These are phyloP conservation scores for Begonia peltatifolia DNA, from an alignment of 306 rosid species.

Conservation along the genomic window DNA sequence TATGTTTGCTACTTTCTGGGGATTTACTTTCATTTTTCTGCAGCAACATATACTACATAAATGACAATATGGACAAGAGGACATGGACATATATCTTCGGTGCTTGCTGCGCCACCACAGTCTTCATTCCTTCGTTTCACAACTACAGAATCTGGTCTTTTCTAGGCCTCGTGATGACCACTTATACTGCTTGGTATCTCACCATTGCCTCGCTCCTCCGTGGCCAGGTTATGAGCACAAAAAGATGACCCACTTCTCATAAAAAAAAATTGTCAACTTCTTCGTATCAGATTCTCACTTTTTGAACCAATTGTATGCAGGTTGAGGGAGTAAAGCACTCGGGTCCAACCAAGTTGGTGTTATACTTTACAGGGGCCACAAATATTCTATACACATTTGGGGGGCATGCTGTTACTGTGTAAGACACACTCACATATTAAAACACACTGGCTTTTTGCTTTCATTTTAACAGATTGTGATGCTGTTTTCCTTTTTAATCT, in stretches of 20 bases:
- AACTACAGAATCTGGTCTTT: conserved; percentile 98
- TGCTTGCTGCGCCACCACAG: conserved; percentile 99
- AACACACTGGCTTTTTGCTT: conserved; percentile 5
- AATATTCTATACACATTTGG: conserved; percentile 99
- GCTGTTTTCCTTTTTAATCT: too few species aligned
- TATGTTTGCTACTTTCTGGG: neutral
- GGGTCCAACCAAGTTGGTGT: conserved; percentile 77
- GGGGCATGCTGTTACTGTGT: conserved; percentile 99
- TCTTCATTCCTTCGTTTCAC: conserved; percentile 90
- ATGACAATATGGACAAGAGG: conserved; percentile 93
- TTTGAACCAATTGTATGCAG: conserved; percentile 10
- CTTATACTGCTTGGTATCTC: conserved; percentile 98
- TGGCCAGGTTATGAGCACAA: conserved; percentile 57
- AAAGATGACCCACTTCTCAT: neutral
- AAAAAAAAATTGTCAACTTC: too few species aligned
- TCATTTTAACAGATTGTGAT: neutral
- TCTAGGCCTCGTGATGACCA: conserved; percentile 91
- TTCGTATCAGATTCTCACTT: too few species aligned
- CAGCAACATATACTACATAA: conserved; percentile 97
- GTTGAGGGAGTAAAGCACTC: conserved; percentile 89
- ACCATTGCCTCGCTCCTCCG: conserved; percentile 71
- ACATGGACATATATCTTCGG: conserved; percentile 99
- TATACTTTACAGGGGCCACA: conserved; percentile 97
- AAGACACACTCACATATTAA: conserved; percentile 24
- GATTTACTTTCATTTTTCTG: neutral